phyloP scores from a whole-genome alignment of 1,284 basidiomycete species.

The Sanguinoderma infundibulare region DNA sequence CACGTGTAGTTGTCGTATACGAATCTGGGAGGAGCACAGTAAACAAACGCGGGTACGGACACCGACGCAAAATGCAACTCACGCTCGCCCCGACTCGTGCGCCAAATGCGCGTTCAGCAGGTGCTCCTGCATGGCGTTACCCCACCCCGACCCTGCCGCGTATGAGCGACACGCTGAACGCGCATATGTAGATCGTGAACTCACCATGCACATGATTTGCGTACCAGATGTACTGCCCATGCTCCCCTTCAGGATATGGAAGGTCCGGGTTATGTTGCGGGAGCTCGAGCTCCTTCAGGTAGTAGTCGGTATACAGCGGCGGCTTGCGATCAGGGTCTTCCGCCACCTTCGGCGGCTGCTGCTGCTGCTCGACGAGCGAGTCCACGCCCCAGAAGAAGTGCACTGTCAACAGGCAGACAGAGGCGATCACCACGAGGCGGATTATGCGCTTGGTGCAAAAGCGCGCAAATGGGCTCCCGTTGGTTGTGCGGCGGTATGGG shows the following conservation, averaged over 20 bases:
- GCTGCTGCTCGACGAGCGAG: neutral
- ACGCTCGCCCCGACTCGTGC: constrained; percentile 49
- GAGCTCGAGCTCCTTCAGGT: constrained; percentile 47
- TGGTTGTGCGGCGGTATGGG: constrained; percentile 1
- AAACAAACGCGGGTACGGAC: neutral
- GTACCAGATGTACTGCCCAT: constrained; percentile 51
- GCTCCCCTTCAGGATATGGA: constrained; percentile 45
- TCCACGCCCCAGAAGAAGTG: constrained; percentile 18
- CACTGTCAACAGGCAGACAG: constrained; percentile 6
- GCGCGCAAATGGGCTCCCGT: constrained; percentile 5
- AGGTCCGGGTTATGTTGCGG: constrained; percentile 49
- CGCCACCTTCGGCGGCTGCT: neutral
- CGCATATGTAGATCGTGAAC: constrained; percentile 16
- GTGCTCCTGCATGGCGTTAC: constrained; percentile 61
- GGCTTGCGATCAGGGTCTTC: constrained; percentile 31
- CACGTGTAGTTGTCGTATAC: constrained; percentile 73
- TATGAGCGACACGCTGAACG: neutral
- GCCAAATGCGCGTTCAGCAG: constrained; percentile 55
- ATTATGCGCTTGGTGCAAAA: constrained; percentile 19
- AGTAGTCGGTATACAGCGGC: constrained; percentile 51
- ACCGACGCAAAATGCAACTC: neutral
- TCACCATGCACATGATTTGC: constrained; percentile 52
- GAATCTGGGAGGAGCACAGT: constrained; percentile 36
- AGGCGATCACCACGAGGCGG: constrained; percentile 9
- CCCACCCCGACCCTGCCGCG: constrained; percentile 54